These are phyloP conservation scores for Capronia epimyces DNA, from an alignment of 2,329 filamentous ascomycete genomes.

Conservation along the genomic window DNA sequence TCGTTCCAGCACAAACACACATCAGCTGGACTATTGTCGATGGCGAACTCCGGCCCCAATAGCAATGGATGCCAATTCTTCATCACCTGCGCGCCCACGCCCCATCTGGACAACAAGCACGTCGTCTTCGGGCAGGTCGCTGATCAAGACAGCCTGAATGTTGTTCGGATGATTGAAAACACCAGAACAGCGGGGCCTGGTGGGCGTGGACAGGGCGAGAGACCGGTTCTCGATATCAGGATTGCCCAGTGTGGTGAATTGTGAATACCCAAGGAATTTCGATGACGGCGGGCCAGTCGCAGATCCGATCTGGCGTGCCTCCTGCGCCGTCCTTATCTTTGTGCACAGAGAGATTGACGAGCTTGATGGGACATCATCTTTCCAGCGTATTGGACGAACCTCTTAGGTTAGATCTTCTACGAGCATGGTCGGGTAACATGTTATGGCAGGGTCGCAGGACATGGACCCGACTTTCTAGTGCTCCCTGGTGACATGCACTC, in stretches of 20 bases:
- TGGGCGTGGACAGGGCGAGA: constrained; percentile 47
- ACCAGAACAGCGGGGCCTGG: constrained; percentile 66
- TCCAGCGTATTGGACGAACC: no score
- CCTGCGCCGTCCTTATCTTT: no score
- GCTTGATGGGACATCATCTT: no score
- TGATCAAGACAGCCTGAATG: constrained; percentile 68
- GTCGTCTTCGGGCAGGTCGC: constrained; percentile 90
- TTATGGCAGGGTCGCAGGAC: no score
- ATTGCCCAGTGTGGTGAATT: constrained; percentile 91
- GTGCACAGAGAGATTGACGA: no score
- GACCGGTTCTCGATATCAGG: constrained; percentile 76
- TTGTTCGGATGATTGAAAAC: constrained; percentile 87
- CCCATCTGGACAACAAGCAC: constrained; percentile 87
- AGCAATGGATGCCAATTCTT: constrained; percentile 97
- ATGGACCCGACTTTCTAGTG: no score
- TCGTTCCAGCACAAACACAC: constrained; percentile 80
- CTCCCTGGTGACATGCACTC: no score
- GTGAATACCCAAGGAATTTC: constrained; percentile 45
- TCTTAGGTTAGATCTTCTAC: no score
- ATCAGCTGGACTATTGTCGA: constrained; percentile 72
- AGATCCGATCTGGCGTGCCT: no score
- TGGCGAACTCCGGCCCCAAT: constrained; percentile 93
- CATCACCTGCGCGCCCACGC: constrained; percentile 82
- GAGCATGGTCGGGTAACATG: no score
- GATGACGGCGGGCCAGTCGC: no score